Evolutionary conservation across 2,329 filamentous ascomycete species (phyloP).

Genomic region (Aspergillus vadensis): DNA sequence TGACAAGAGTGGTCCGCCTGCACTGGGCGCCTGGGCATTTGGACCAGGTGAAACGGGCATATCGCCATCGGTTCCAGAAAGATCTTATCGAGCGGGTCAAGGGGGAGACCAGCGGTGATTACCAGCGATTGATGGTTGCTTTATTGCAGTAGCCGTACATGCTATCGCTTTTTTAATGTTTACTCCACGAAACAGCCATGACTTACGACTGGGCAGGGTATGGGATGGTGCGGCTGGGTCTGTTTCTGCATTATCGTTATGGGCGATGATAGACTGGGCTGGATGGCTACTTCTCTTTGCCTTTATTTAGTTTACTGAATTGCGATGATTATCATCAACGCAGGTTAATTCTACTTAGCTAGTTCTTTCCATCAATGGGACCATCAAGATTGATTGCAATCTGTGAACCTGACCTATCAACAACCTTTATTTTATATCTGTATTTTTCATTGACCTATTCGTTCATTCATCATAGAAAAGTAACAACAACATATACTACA

Average conservation of each 20-base stretch:
- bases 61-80: conserved; percentile 68
- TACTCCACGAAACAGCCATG: not conserved
- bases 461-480: not conserved
- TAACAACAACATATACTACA: not conserved
- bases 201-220: not conserved
- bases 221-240: not conserved
- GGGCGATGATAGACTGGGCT: too few species aligned
- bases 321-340: too few species aligned
- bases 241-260: too few species aligned
- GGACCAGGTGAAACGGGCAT: conserved; percentile 76
- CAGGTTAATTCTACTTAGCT: too few species aligned
- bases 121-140: conserved; percentile 73
- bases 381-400: too few species aligned
- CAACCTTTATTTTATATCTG: fast-evolving
- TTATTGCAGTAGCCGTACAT: conserved; percentile 46
- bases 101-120: conserved; percentile 84
- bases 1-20: conserved; percentile 73
- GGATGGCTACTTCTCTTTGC: too few species aligned
- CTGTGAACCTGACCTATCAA: too few species aligned
- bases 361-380: too few species aligned
- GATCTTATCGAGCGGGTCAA: conserved; percentile 70
- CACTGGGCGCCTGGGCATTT: conserved; percentile 82
- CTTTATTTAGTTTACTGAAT: too few species aligned
- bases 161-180: not conserved
- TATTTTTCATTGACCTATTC: too few species aligned